Percentiles rank a stretch among this genome's conserved stretches.
phyloP scores from a whole-genome alignment of 2,329 filamentous ascomycete species.

The Reticulascus tulasneorum region DNA sequence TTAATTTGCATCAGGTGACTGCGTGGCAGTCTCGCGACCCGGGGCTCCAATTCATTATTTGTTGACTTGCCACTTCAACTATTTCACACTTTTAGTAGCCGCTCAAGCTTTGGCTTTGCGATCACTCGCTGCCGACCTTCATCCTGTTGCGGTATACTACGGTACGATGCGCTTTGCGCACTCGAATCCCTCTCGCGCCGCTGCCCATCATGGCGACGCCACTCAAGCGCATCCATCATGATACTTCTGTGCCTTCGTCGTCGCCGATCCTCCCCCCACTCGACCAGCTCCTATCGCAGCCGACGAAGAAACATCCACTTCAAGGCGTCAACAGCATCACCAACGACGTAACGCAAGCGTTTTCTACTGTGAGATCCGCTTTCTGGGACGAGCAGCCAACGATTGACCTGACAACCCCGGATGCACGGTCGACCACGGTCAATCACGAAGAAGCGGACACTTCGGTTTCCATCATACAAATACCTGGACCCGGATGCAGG shows the following conservation, averaged over 20 bases:
- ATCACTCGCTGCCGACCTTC: too few species aligned
- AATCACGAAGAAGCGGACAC: constrained; percentile 7
- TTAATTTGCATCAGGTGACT: constrained; percentile 24
- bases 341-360: neutral
- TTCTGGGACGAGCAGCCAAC: constrained; percentile 6
- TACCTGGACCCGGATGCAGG: constrained; percentile 3
- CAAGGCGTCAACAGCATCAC: constrained; percentile 1
- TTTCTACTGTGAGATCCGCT: neutral
- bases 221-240: constrained; percentile 22
- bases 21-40: constrained; percentile 26
- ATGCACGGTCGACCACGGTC: constrained; percentile 1
- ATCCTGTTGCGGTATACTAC: constrained; percentile 25
- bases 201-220: constrained; percentile 27
- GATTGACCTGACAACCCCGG: constrained; percentile 13
- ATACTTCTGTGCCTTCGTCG: constrained; percentile 34
- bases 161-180: constrained; percentile 45
- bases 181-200: constrained; percentile 28
- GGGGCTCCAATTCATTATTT: constrained; percentile 1
- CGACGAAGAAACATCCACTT: constrained; percentile 1
- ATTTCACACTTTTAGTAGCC: too few species aligned
- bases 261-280: constrained; percentile 55
- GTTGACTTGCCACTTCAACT: neutral
- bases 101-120: too few species aligned
- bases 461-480: constrained; percentile 4
- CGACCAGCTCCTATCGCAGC: constrained; percentile 41